Evolutionary conservation across 2,329 filamentous ascomycete species (phyloP), one percentile per base, ranked within the genome.

Genomic region (Diaporthe caulivora): DNA sequence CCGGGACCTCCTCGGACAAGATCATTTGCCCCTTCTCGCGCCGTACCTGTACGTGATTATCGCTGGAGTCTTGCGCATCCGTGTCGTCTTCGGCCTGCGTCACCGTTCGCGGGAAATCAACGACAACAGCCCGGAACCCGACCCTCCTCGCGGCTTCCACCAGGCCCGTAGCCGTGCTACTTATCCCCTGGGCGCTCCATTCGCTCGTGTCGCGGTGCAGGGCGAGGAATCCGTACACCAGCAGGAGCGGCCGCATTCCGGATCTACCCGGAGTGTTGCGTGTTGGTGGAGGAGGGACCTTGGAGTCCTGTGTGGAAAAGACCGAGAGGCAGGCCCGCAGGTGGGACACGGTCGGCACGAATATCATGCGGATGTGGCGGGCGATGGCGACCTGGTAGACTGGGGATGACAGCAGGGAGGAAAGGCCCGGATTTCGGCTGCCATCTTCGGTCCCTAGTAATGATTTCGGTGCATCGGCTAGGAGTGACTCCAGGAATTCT

Each of bases 301-400:
- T 81, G 11, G 84, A 84, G 71, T 84, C 80, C 1, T 77, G 76
- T 2, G 81, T 76, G 24, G 83, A 83, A 74, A 90, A 88, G 68
- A 90, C 86, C 54, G 92, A 86, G 24, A 98, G 86, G 78, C 92
- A 94, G 47, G 94, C 94, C 70, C 94, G 92, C 9, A 98, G 88
- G 81, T 94, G 92, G 29, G 93, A 91, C 70, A 97, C 88, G 2
- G 93, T 94, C 0, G 94, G 91, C 71, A 91, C 89, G 82, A 97
- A 98, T 47, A 90, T 84, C 11, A 95, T 82, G 71, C 89, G 90
- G 75, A 97, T 88, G 78, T 92, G 90, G 40, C 91, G 89, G 10
- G 94, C 92, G 4, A 89, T 87, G 60, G 92, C 89, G 37, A 95
- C 86, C 75, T 94, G 89, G 71, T 91, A 88, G 18, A 98, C 89